Base-by-base conservation (phyloP, 2,329 filamentous ascomycete species). In the Talaromyces albobiverticillius region DNA sequence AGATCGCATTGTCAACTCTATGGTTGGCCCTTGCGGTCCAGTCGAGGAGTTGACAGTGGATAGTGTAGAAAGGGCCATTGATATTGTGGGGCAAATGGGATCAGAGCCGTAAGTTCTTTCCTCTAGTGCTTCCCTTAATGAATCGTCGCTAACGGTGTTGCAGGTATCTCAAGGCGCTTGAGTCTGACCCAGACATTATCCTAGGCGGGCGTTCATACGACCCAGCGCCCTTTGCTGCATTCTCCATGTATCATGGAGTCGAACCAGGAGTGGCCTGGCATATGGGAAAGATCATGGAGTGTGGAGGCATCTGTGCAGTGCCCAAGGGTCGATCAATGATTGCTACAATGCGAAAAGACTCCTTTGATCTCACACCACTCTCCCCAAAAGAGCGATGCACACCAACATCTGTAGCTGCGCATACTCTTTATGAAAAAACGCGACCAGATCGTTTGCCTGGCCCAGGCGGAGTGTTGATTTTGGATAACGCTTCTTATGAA, bases 391-490 rank as follows among this genome's bases (percentile, higher is more conserved):
- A 73, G 0, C 65, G 65, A 1, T 82, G 80, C 56, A 81, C 76
- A 0, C 72, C 77, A 0, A 52, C 76, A 0, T 76, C 74, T 0
- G 79, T 83, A 0, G 79, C 79, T 1, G 77, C 80, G 0, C 80
- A 83, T 57, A 76, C 79, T 0, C 62, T 83, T 9, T 83, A 83
- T 49, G 80, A 82, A 65, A 83, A 82, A 56, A 70, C 73, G 0
- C 62, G 80, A 14, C 80, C 81, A 0, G 80, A 83, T 61, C 59
- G 77, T 1, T 60, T 82, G 1, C 56, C 66, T 4, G 80, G 80
- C 0, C 81, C 80, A 0, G 81, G 80, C 0, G 81, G 80, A 0
- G 61, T 65, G 6, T 67, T 82, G 0, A 66, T 78, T 40, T 63
- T 82, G 0, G 65, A 67, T 0, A 45, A 64, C 0, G 67, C 75